Evolutionary conservation across 805 yeast genomes (phyloP), one percentile per base, ranked within the genome.

Genomic region (Huiozyma naganishii): DNA sequence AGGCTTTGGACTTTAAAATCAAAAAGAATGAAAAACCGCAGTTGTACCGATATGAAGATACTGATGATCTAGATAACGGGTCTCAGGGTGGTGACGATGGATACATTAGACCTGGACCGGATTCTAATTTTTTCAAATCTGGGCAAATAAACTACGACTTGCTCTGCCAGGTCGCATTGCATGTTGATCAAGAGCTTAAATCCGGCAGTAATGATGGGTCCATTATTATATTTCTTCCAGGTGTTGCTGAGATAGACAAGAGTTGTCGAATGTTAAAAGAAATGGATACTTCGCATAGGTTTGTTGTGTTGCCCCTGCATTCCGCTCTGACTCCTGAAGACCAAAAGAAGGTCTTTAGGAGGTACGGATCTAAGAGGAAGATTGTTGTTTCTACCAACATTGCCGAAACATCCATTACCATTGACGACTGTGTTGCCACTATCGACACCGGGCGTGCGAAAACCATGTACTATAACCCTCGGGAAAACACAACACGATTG

Each of bases 391-490:
- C 95, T 1, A 90, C 98, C 0, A 89, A 90, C 58, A 85, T 90
- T 46, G 98, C 98, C 0, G 98, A 90, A 64, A 90, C 98, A 0
- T 90, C 98, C 11, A 88, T 90, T 50, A 90, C 98, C 1, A 90
- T 90, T 44, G 86, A 95, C 11, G 98, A 90, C 62, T 85, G 90
- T 62, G 95, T 88, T 8, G 95, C 79, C 0, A 96, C 90, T 1
- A 74, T 90, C 37, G 97, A 90, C 57, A 67, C 84, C 1, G 98
- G 98, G 1, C 69, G 87, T 42, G 89, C 85, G 6, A 90, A 90
- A 54, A 79, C 80, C 11, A 74, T 85, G 54, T 73, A 76, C 28
- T 90, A 79, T 56, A 89, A 86, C 57, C 54, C 86, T 0, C 69
- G 66, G 33, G 68, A 78, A 11, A 83, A 83, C 52, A 74, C 88